A percentile compares a stretch with the other conserved stretches of the same genome.
Conservation (phyloP, 2,329 filamentous ascomycete species). For the Aspergillus sp. region DNA sequence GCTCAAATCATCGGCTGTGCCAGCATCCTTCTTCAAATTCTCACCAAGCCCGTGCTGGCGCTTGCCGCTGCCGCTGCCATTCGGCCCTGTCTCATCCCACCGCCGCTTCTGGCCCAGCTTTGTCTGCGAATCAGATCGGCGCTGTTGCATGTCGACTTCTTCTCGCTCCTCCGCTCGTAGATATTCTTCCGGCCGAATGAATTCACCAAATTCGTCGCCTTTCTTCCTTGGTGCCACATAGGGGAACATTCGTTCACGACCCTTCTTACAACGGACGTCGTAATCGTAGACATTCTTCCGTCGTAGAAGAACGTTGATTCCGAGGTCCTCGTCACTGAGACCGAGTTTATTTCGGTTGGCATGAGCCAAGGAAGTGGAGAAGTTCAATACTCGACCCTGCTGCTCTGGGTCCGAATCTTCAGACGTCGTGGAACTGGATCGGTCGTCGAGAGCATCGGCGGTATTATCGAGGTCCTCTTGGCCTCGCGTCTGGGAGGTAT, state of each 20-base stretch:
- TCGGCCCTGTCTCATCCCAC: slow-evolving; percentile 65
- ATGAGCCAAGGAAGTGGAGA: slow-evolving; percentile 76
- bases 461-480: slow-evolving; percentile 64
- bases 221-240: slow-evolving; percentile 71
- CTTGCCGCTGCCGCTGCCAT: slow-evolving; percentile 48
- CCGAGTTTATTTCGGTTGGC: slow-evolving; percentile 77
- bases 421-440: slow-evolving; percentile 76
- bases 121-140: slow-evolving; percentile 48
- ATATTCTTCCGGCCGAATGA: slow-evolving; percentile 90
- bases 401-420: slow-evolving; percentile 85
- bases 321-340: slow-evolving; percentile 80
- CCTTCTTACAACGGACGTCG: slow-evolving; percentile 82
- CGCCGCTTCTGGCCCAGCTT: slow-evolving; percentile 84
- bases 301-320: slow-evolving; percentile 81
- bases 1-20: slow-evolving; percentile 44
- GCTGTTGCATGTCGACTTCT: slow-evolving; percentile 57
- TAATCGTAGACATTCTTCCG: slow-evolving; percentile 89
- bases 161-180: slow-evolving; percentile 86
- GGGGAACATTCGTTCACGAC: slow-evolving; percentile 86
- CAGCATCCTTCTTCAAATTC: slow-evolving; percentile 22
- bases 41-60: slow-evolving; percentile 41
- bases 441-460: slow-evolving; percentile 63
- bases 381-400: slow-evolving; percentile 84
- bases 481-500: slow-evolving; percentile 64
- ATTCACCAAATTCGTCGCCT: slow-evolving; percentile 84